phyloP scores from a whole-genome alignment of 148 eudicot genomes.

The Persicaria tinctoria region DNA sequence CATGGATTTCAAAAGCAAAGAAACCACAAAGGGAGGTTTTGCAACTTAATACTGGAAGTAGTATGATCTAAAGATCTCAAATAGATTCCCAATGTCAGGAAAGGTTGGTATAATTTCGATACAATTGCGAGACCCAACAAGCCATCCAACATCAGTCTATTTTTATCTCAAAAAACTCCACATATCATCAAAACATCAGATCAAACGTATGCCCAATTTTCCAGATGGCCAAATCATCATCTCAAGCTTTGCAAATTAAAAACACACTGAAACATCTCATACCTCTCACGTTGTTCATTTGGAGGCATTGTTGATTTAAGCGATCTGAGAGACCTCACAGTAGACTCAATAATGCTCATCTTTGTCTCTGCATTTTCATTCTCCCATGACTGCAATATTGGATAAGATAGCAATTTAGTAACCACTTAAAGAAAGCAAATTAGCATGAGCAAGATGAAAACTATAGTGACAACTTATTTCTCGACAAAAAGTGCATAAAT shows the following conservation, averaged over 20 bases:
- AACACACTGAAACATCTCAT: background rate
- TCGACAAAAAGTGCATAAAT: background rate
- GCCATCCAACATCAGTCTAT: background rate
- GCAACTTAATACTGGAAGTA: background rate
- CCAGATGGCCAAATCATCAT: background rate
- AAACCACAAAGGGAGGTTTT: background rate
- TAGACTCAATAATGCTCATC: slow-evolving; percentile 68
- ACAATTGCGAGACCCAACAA: background rate
- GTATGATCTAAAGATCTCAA: background rate
- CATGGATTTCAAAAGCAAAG: background rate
- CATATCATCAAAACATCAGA: background rate
- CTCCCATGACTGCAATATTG: slow-evolving; percentile 62
- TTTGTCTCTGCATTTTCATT: slow-evolving; percentile 59
- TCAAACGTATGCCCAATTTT: background rate
- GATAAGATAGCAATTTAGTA: background rate
- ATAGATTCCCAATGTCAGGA: background rate
- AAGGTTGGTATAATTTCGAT: background rate
- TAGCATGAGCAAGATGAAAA: background rate
- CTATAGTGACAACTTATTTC: background rate
- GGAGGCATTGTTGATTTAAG: slow-evolving; percentile 61
- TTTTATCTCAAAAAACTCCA: background rate
- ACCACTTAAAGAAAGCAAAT: background rate
- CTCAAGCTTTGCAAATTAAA: background rate
- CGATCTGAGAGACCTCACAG: slow-evolving; percentile 69
- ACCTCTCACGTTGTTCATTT: slow-evolving; percentile 77